Evolutionary conservation across 768 basidiomycete genomes (phyloP).

Genomic region (Jaapia argillacea): DNA sequence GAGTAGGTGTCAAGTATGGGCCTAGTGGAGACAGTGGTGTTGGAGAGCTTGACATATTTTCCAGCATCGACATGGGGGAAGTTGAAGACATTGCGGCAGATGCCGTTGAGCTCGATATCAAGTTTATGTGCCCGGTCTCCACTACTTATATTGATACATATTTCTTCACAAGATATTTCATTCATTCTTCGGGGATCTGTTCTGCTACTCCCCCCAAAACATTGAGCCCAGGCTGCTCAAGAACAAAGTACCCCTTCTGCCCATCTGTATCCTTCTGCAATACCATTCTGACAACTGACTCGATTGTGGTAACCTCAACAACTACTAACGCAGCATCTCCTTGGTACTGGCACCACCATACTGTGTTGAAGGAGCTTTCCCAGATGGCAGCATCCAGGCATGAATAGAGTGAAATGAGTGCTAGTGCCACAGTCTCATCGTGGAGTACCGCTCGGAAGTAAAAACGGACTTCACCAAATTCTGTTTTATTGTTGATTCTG

Average conservation of each 20-base stretch:
- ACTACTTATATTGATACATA: background rate
- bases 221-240: too few relatives aligned
- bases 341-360: conserved; percentile 4
- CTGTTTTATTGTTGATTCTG: background rate
- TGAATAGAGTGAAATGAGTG: conserved; percentile 6
- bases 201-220: too few relatives aligned
- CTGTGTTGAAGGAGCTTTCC: conserved; percentile 2
- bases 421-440: background rate
- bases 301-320: background rate
- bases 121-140: background rate
- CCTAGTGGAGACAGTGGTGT: too few relatives aligned
- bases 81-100: background rate
- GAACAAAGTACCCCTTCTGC: background rate
- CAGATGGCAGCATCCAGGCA: conserved; percentile 6
- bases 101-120: background rate
- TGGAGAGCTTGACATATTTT: too few relatives aligned
- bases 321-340: conserved; percentile 4
- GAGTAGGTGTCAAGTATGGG: too few relatives aligned
- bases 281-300: background rate
- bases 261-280: background rate
- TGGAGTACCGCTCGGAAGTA: conserved; percentile 2
- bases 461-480: conserved; percentile 6
- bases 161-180: background rate
- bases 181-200: background rate
- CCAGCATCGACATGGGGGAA: background rate